A percentile compares a stretch with the other conserved stretches of the same genome.
Conservation (phyloP, 768 basidiomycete genomes). For the Boletus patriciae region DNA sequence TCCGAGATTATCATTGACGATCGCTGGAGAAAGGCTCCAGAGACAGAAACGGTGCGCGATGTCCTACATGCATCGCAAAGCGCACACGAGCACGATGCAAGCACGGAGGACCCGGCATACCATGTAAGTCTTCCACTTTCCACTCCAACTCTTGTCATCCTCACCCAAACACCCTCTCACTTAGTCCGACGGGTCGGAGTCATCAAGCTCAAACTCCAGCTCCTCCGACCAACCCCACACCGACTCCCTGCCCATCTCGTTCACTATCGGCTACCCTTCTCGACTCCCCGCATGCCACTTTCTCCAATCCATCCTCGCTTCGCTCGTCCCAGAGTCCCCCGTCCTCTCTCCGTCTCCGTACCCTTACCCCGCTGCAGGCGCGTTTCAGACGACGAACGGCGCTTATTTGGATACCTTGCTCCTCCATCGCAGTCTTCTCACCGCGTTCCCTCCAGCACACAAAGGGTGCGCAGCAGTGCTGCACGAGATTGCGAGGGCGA, state of each 20-base stretch:
- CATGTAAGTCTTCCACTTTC: conserved; percentile 34
- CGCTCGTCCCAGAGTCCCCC: conserved; percentile 46
- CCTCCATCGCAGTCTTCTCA: conserved; percentile 70
- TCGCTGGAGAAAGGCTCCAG: conserved; percentile 37
- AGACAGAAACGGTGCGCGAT: conserved; percentile 12
- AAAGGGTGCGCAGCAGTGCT: conserved; percentile 61
- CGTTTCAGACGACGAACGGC: conserved; percentile 59
- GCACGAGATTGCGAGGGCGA: conserved; percentile 59
- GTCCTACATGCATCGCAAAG: too few species aligned
- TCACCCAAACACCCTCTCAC: neutral
- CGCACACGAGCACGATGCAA: conserved; percentile 45
- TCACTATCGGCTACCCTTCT: conserved; percentile 11
- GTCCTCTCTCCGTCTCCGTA: conserved; percentile 34
- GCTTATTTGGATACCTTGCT: conserved; percentile 79
- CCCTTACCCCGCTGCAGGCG: conserved; percentile 31
- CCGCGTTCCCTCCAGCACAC: conserved; percentile 63
- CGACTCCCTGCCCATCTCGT: conserved; percentile 17
- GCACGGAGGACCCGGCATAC: conserved; percentile 46
- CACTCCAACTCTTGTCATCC: neutral
- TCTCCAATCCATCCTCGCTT: conserved; percentile 58
- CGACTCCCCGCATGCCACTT: conserved; percentile 56
- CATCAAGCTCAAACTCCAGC: conserved; percentile 45
- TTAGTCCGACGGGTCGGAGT: conserved; percentile 48
- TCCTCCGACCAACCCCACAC: conserved; percentile 29
- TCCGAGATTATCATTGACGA: conserved; percentile 13